Percentiles rank a stretch among this genome's conserved stretches.
Conservation (phyloP, 257 asterid genomes). For the Solanum bulbocastanum region DNA sequence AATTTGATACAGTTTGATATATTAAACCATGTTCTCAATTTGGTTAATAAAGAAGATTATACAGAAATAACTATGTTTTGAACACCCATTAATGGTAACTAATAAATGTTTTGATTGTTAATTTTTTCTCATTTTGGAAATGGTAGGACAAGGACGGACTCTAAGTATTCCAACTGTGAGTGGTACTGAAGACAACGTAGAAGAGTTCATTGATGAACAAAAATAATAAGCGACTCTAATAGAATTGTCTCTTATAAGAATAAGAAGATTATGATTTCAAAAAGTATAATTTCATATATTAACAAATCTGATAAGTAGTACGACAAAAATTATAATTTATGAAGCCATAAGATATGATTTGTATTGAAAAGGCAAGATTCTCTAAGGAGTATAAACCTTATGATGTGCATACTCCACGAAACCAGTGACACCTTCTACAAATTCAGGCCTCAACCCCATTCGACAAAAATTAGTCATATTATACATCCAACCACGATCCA, state of each 20-base stretch:
- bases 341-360: too few relatives aligned
- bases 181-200: background rate
- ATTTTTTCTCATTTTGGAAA: background rate
- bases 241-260: too few relatives aligned
- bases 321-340: too few relatives aligned
- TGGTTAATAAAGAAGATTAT: too few relatives aligned
- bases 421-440: background rate
- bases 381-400: too few relatives aligned
- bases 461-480: too few relatives aligned
- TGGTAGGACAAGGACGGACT: background rate
- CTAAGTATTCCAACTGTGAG: background rate
- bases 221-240: too few relatives aligned
- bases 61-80: background rate
- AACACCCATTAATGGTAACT: background rate
- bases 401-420: background rate
- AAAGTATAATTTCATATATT: too few relatives aligned
- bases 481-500: background rate
- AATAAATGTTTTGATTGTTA: background rate
- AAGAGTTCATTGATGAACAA: background rate
- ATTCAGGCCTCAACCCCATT: background rate
- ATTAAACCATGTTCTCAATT: background rate
- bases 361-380: too few relatives aligned
- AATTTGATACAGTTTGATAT: background rate
- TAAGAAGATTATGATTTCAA: too few relatives aligned
- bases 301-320: too few relatives aligned